Conservation (phyloP, 1,284 basidiomycete genomes). For the Volvariella volvacea region DNA sequence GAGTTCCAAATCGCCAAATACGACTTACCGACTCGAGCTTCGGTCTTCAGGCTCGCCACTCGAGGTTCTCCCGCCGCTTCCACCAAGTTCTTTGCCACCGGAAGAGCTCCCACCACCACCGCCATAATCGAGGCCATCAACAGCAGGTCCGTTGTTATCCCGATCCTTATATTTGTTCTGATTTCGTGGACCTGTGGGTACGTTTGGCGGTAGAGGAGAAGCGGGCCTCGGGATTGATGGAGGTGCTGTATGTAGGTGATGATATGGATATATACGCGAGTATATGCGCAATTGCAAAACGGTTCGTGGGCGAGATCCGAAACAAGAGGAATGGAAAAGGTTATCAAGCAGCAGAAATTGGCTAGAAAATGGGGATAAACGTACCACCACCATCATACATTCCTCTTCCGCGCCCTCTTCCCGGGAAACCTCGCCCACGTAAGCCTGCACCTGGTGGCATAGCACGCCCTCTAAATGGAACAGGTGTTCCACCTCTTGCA, state of each 20-base stretch:
- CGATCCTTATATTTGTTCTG: conserved; percentile 85
- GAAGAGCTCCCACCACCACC: conserved; percentile 39
- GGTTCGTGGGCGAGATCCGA: conserved; percentile 3
- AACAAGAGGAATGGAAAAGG: conserved; percentile 7
- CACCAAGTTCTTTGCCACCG: conserved; percentile 1
- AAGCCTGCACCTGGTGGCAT: conserved; percentile 12
- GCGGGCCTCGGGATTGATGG: conserved; percentile 63
- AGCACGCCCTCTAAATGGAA: conserved; percentile 19
- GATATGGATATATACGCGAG: conserved; percentile 6
- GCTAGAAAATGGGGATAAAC: conserved; percentile 10
- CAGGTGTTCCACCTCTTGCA: conserved; percentile 34
- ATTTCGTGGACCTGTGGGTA: conserved; percentile 79
- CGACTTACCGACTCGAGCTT: conserved; percentile 38
- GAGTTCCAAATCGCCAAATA: neutral
- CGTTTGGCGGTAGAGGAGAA: conserved; percentile 74
- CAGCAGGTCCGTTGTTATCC: conserved; percentile 70
- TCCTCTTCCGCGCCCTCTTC: conserved; percentile 41
- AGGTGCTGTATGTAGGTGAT: conserved; percentile 17
- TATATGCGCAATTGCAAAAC: conserved; percentile 6
- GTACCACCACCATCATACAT: conserved; percentile 34
- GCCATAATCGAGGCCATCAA: conserved; percentile 81
- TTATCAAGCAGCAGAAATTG: neutral
- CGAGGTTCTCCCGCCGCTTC: conserved; percentile 35
- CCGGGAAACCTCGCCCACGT: conserved; percentile 37
- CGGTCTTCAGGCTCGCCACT: conserved; percentile 56